Evolutionary conservation across 352 stramenopile genomes (phyloP), one percentile per base, ranked within the genome.

Genomic region (Phytophthora pisi): DNA sequence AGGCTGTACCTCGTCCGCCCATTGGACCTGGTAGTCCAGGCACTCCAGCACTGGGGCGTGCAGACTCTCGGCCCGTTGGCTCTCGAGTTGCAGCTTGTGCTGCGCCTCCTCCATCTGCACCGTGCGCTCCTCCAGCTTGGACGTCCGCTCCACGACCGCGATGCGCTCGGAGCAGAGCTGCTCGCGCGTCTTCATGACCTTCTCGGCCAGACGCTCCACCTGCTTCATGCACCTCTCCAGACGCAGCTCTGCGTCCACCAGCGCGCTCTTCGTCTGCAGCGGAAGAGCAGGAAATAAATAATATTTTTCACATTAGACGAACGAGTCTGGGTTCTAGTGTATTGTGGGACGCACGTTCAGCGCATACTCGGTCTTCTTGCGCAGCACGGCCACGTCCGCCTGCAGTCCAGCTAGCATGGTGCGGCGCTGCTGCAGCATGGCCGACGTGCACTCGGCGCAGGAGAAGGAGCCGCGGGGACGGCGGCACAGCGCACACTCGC

Each of bases 341-440:
- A 51, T 47, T 61, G 54, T 46, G 4, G 11, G 10, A 70, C 80
- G 51, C 55, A 93, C 84, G 30, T 79, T 87, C 31, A 93, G 71
- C 31, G 84, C 76, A 38, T 78, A 84, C 69, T 88, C 82, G 24
- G 83, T 81, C 64, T 96, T 94, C 64, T 92, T 90, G 58, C 86
- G 83, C 57, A 94, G 67, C 51, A 94, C 84, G 2, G 84, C 82
- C 45, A 96, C 79, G 53, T 95, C 88, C 3, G 88, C 88, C 56
- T 91, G 83, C 28, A 95, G 72, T 9, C 79, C 86, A 7, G 74
- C 67, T 18, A 95, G 58, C 82, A 94, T 93, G 7, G 83, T 93
- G 53, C 84, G 75, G 47, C 86, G 81, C 62, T 93, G 84, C 63
- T 95, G 88, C 51, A 95, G 66, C 74, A 86, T 77, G 47, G 79